These are phyloP conservation scores for Nannochloropsis oceanica DNA, from an alignment of 108 stramenopile species.

Conservation along the genomic window DNA sequence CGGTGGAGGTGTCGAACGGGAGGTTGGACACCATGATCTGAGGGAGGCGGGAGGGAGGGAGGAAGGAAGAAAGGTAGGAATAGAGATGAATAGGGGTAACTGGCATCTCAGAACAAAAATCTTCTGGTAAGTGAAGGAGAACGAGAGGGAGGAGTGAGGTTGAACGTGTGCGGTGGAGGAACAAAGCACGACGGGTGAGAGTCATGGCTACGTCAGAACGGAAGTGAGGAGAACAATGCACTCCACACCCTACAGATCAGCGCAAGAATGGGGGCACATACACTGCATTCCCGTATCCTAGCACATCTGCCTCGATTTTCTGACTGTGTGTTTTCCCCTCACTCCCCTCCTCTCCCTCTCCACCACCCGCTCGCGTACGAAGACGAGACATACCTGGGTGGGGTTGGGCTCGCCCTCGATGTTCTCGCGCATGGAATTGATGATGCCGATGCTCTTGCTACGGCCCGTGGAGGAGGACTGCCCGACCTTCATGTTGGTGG, in stretches of 20 bases:
- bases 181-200: too few species aligned
- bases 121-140: too few species aligned
- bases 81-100: not conserved
- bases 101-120: not conserved
- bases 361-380: not conserved
- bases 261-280: too few species aligned
- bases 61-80: not conserved
- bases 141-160: too few species aligned
- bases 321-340: not conserved
- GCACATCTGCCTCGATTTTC: too few species aligned
- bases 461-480: not conserved
- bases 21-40: not conserved
- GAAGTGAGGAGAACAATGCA: too few species aligned
- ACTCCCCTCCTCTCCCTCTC: not conserved
- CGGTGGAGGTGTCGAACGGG: not conserved
- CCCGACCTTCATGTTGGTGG: not conserved
- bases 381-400: not conserved
- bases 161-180: too few species aligned
- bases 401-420: not conserved
- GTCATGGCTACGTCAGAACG: too few species aligned
- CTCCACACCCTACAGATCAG: too few species aligned
- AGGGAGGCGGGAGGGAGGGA: not conserved
- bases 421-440: not conserved
- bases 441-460: not conserved
- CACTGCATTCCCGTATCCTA: too few species aligned